Conservation (phyloP, 805 yeast genomes). For the Metschnikowia borealis region DNA sequence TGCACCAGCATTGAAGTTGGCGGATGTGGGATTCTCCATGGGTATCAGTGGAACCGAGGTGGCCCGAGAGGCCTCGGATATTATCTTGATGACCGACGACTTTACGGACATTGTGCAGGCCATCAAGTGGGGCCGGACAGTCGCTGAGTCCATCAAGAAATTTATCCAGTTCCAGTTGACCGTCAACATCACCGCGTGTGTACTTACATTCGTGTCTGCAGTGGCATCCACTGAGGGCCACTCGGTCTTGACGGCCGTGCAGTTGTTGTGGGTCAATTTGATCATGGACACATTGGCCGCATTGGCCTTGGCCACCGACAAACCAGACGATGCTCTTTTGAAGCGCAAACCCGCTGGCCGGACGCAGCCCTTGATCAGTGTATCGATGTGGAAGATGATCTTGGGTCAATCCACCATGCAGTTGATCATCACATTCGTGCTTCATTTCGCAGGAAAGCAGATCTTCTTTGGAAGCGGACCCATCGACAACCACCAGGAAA, state of each 20-base stretch:
- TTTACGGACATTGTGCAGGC: constrained; percentile 94
- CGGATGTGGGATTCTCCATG: constrained; percentile 98
- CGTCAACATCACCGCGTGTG: constrained; percentile 95
- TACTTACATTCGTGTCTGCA: constrained; percentile 89
- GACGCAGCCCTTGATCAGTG: constrained; percentile 70
- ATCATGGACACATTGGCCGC: constrained; percentile 99
- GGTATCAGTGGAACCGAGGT: constrained; percentile 98
- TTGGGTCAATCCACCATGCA: constrained; percentile 81
- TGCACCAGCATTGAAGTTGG: constrained; percentile 94
- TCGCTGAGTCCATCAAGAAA: constrained; percentile 88
- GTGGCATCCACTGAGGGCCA: constrained; percentile 74
- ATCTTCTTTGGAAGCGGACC: constrained; percentile 47
- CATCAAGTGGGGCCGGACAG: constrained; percentile 98
- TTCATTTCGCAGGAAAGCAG: constrained; percentile 73
- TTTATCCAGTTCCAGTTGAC: constrained; percentile 96
- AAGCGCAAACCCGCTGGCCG: constrained; percentile 84
- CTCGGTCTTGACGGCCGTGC: constrained; percentile 95
- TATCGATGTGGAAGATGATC: constrained; percentile 98
- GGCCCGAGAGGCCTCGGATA: constrained; percentile 95
- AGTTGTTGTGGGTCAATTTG: constrained; percentile 92
- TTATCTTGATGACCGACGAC: constrained; percentile 90
- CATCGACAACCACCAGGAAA: constrained; percentile 42
- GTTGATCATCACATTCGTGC: constrained; percentile 68
- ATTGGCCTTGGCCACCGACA: constrained; percentile 94
- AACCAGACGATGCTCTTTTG: constrained; percentile 80